A percentile compares a stretch with the other conserved stretches of the same genome.
Evolutionary conservation across 2,329 filamentous ascomycete species (phyloP).

Genomic region (Paramyrothecium roridum): DNA sequence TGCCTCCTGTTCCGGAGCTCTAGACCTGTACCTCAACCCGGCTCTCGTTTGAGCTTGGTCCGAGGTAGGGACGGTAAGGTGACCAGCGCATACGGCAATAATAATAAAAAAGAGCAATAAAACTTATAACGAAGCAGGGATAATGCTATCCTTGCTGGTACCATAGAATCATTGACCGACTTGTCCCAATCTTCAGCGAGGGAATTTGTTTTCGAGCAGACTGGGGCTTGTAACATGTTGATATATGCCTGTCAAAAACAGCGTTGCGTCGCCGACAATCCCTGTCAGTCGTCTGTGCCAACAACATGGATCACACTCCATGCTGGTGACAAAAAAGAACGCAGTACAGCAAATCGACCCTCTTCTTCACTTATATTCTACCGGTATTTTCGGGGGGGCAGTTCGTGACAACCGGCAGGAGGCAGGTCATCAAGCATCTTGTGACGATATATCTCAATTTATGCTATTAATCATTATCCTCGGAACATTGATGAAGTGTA

Average conservation of each 20-base stretch:
- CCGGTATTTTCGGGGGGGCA: too few relatives aligned
- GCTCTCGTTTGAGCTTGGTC: neutral
- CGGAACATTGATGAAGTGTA: too few relatives aligned
- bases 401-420: too few relatives aligned
- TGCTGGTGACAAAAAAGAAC: too few relatives aligned
- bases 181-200: neutral
- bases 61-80: too few relatives aligned
- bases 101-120: too few relatives aligned
- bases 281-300: neutral
- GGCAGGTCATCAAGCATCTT: too few relatives aligned
- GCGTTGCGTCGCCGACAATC: neutral
- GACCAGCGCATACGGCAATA: too few relatives aligned
- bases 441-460: too few relatives aligned
- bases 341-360: neutral
- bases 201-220: neutral
- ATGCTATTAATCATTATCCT: too few relatives aligned
- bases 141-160: neutral
- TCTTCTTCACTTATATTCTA: neutral
- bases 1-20: neutral
- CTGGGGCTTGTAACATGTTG: neutral
- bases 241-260: neutral
- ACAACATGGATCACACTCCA: too few relatives aligned
- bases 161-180: neutral
- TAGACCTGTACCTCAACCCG: neutral
- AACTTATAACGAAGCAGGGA: too few relatives aligned